A percentile compares a stretch with the other conserved stretches of the same genome.
These are phyloP conservation scores for Cystobasidium sp. DNA, from an alignment of 1,284 basidiomycete genomes.

Conservation along the genomic window DNA sequence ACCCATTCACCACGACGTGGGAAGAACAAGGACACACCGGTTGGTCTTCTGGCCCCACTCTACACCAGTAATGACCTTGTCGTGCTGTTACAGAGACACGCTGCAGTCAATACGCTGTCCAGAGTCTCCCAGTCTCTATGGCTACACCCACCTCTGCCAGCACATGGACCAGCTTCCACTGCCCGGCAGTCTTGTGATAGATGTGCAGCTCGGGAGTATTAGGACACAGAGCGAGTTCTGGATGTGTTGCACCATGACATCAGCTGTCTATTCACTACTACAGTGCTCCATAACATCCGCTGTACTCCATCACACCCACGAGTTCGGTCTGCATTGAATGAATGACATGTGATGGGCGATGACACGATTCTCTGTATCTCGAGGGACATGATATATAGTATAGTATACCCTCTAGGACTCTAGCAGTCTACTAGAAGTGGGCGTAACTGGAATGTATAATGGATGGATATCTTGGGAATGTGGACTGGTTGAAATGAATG, in stretches of 20 bases:
- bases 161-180: constrained; percentile 77
- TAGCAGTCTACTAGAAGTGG: constrained; percentile 68
- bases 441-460: no score
- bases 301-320: no score
- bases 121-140: background rate
- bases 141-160: constrained; percentile 75
- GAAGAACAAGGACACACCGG: constrained; percentile 58
- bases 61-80: constrained; percentile 96
- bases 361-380: constrained; percentile 70
- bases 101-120: background rate
- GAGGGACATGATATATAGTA: constrained; percentile 64
- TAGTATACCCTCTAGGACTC: constrained; percentile 66
- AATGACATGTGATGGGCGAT: constrained; percentile 83
- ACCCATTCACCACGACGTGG: background rate
- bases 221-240: constrained; percentile 88
- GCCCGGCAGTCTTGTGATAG: constrained; percentile 68
- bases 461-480: no score
- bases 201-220: constrained; percentile 90
- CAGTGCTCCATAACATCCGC: no score
- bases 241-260: constrained; percentile 10
- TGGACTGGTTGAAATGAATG: background rate
- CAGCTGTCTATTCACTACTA: no score
- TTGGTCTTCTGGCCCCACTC: constrained; percentile 98
- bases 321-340: constrained; percentile 86
- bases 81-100: constrained; percentile 68